Evolutionary conservation across 2,329 filamentous ascomycete genomes (phyloP).

Genomic region (Aspergillus sp.): DNA sequence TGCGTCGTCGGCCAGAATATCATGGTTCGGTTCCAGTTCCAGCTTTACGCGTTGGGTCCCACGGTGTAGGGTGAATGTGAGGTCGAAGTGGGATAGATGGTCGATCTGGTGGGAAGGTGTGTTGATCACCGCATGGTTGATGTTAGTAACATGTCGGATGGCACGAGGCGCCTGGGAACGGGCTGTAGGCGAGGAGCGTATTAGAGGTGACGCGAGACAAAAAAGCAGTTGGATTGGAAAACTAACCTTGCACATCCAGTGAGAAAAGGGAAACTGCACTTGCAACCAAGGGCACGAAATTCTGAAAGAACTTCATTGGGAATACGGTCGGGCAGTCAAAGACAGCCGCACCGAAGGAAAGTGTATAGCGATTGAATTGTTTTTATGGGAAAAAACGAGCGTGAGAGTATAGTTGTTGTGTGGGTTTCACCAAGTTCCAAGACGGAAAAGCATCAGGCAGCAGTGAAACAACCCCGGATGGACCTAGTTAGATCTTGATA

Average conservation of each 20-base stretch:
- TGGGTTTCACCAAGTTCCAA: neutral
- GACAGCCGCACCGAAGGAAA: constrained; percentile 1
- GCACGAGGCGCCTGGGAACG: constrained; percentile 73
- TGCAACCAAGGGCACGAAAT: constrained; percentile 20
- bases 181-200: constrained; percentile 38
- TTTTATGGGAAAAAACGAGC: neutral
- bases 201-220: too few species aligned
- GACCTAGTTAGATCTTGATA: too few species aligned
- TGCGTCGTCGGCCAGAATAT: constrained; percentile 75
- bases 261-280: constrained; percentile 20
- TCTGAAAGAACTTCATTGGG: constrained; percentile 21
- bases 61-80: constrained; percentile 71
- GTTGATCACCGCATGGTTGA: constrained; percentile 72
- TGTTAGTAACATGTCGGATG: constrained; percentile 65
- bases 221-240: neutral
- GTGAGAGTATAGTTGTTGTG: too few species aligned
- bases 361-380: neutral
- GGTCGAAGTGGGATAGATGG: constrained; percentile 75
- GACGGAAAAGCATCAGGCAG: constrained; percentile 12
- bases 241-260: constrained; percentile 10
- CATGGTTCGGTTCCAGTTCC: constrained; percentile 81
- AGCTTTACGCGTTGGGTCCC: constrained; percentile 69
- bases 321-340: too few species aligned
- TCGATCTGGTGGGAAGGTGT: constrained; percentile 75
- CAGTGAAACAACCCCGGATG: constrained; percentile 4